Base-by-base conservation (phyloP, 306 rosid genomes). In the Dryas drummondii region DNA sequence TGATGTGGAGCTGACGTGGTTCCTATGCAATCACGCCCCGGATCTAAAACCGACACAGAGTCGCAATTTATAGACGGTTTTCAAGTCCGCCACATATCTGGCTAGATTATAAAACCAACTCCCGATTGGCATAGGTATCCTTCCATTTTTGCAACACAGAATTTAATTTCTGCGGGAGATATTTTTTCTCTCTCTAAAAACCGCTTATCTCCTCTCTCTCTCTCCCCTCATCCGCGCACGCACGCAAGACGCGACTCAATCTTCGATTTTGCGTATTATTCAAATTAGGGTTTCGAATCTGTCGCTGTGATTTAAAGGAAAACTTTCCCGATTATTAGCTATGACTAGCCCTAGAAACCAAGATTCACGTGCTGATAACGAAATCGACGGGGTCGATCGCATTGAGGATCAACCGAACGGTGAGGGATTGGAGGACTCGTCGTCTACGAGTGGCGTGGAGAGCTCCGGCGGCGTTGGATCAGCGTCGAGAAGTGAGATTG, bases 1-100 rank as follows among this genome's bases (percentile, higher is more conserved):
- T 7, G 27, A 41, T 16, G 37, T 32, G 37, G 0, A 27, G 70
- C 66, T 79, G 87, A 88, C 86, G 79, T 82, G 88, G 84, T 0
- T 9, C 70, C 40, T 79, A 48, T 62, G 78, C 70, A 70, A 60
- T 46, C 52, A 47, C 22, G 53, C 61, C 75, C 17, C 84, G 97
- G 93, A 91, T 68, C 80, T 84, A 73, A 89, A 51, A 69, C 66
- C 15, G 47, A 56, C 64, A 47, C 66, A 66, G 70, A 63, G 68
- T 59, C 58, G 15, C 10, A 81, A 40, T 77, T 72, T 22, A 76
- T 75, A 80, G 70, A 53, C 63, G 40, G 47, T 47, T 82, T 85
- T 91, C 80, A 85, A 19, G 84, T 91, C 98, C 98, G 93, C 77
- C 81, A 76, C 66, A 84, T 79, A 50, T 49, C 56, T 42, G 5